Evolutionary conservation across 257 asterid genomes (phyloP).

Genomic region (Solanum habrochaites): DNA sequence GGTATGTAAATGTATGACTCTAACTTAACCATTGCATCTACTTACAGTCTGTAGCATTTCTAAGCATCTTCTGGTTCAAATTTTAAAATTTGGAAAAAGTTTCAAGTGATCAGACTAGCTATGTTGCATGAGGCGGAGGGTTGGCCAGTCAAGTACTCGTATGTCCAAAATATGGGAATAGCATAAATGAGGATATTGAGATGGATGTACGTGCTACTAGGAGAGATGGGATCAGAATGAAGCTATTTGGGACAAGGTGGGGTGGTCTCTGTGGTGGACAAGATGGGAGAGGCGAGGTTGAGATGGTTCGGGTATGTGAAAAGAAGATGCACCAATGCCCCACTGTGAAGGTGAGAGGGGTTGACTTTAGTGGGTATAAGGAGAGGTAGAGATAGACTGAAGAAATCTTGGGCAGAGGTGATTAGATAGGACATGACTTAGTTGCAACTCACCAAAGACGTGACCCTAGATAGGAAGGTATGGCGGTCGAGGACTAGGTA

Average conservation of each 20-base stretch:
- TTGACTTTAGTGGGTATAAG: neutral
- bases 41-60: neutral
- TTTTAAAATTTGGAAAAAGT: neutral
- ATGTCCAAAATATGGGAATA: neutral
- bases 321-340: neutral
- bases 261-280: neutral
- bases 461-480: neutral
- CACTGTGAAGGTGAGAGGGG: neutral
- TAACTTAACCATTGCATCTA: neutral
- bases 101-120: neutral
- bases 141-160: neutral
- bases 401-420: neutral
- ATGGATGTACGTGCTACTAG: neutral
- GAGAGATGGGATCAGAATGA: neutral
- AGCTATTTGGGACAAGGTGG: neutral
- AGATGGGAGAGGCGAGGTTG: neutral
- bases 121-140: neutral
- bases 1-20: constrained; percentile 16
- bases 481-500: neutral
- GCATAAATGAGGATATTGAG: neutral
- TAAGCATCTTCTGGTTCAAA: neutral
- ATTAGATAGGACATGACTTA: neutral
- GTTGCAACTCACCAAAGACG: neutral
- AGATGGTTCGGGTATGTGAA: neutral
- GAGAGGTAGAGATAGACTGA: neutral